Base-by-base conservation (phyloP, 768 basidiomycete species). In the Auriscalpium vulgare region DNA sequence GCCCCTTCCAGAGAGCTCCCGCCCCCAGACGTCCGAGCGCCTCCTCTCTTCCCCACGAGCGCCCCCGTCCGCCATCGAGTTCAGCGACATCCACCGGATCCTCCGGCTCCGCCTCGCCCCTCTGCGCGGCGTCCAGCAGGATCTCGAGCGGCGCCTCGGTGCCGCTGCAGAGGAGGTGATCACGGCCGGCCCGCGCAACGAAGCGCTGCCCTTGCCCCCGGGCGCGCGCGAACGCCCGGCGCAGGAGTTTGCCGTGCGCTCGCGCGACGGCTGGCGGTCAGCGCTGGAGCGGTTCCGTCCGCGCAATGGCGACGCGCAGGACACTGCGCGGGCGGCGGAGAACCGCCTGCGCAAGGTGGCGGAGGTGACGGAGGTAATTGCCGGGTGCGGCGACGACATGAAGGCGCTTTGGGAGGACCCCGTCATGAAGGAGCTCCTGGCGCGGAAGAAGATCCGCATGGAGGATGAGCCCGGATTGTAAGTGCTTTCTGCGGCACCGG, bases 391-490 rank as follows among this genome's bases (percentile, higher is more conserved):
- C 56, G 75, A 84, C 43, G 87, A 88, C 61, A 79, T 83, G 72
- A 74, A 75, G 51, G 71, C 79, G 1, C 73, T 91, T 3, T 90
- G 88, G 88, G 72, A 75, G 21, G 81, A 88, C 60, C 59, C 70
- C 3, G 72, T 72, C 4, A 78, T 88, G 0, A 75, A 72, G 55
- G 74, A 71, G 4, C 72, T 85, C 55, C 65, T 91, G 50, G 70
- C 70, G 44, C 75, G 73, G 62, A 74, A 75, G 23, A 73, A 75
- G 0, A 70, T 87, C 2, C 66, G 74, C n/a, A 64, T 89, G 56
- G 79, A 84, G 62, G 77, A 83, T 50, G 77, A 75, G 53, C 78
- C 85, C 3, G 87, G 87, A 8, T 89, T 88, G 85, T 86, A 63
- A 68, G 84, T 77, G 6, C 29, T 17, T 14, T 37, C 44, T n/a